Conservation (phyloP, 2,329 filamentous ascomycete species). For the Alternaria brassicicola region DNA sequence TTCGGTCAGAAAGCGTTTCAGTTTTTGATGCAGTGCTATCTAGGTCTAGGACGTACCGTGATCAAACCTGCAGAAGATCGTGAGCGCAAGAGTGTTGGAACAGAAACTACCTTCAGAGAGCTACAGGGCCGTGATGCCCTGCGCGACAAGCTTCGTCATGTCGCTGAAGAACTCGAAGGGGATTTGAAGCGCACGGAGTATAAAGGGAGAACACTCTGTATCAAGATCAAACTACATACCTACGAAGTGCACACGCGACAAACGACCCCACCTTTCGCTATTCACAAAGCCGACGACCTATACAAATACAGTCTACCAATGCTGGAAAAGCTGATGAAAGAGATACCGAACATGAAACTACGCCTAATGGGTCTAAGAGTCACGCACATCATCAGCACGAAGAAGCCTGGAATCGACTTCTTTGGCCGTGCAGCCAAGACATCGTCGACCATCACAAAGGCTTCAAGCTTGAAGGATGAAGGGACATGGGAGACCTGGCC, state of each 20-base stretch:
- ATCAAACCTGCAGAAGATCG: slow-evolving; percentile 88
- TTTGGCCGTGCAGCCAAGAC: slow-evolving; percentile 63
- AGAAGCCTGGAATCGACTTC: slow-evolving; percentile 80
- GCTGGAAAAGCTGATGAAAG: slow-evolving; percentile 80
- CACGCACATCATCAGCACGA: slow-evolving; percentile 84
- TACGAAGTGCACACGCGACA: slow-evolving; percentile 92
- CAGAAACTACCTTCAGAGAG: slow-evolving; percentile 88
- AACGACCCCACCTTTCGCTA: slow-evolving; percentile 72
- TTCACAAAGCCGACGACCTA: slow-evolving; percentile 77
- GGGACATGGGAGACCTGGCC: slow-evolving; percentile 71
- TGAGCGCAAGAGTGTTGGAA: slow-evolving; percentile 91
- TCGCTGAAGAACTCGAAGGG: slow-evolving; percentile 83
- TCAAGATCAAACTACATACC: slow-evolving; percentile 94
- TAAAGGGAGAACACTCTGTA: slow-evolving; percentile 86
- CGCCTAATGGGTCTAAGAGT: slow-evolving; percentile 88
- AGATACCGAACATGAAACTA: slow-evolving; percentile 78
- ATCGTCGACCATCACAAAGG: slow-evolving; percentile 13
- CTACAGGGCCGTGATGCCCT: slow-evolving; percentile 72
- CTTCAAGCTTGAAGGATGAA: slow-evolving; percentile 24
- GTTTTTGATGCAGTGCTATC: slow-evolving; percentile 82
- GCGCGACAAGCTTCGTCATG: slow-evolving; percentile 77
- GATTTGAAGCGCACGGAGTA: slow-evolving; percentile 80
- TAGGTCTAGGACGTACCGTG: slow-evolving; percentile 84
- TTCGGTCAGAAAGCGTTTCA: slow-evolving; percentile 92
- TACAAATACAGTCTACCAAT: slow-evolving; percentile 84